Base-by-base conservation (phyloP, 305 asterid genomes). In the Coffea humblotiana region DNA sequence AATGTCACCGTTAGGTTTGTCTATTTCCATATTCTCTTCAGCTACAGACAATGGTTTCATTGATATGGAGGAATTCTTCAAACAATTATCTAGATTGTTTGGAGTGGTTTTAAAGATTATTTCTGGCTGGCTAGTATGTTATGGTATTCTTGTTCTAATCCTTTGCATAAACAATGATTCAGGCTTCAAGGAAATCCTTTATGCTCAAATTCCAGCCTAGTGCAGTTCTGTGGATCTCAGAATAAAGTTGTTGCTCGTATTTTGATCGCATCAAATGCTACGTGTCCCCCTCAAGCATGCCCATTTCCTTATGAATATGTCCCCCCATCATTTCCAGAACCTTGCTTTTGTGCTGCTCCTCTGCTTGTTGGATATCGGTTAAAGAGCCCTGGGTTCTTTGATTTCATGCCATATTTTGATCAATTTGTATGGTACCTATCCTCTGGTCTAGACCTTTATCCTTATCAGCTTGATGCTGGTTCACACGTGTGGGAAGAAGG, bases 171-270 rank as follows among this genome's bases (percentile, higher is more conserved):
- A 80, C 76, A 49, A 75, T 76, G 83, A 83, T 87, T 80, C 92
- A 96, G 99, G 87, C 95, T 96, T 86, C 84, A 81, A 83, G 98
- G 97, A 85, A 96, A 96, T 84, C 98, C 98, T 8, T 35, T 85
- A 19, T 96, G 99, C 82, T 77, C 82, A 48, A 84, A 74, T 78
- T 75, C 79, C 84, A 88, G 71, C 81, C 81, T 79, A 72, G 6
- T 0, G 23, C 71, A 15, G 79, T 84, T 86, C 75, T 94, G 99
- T 81, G 91, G 84, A 86, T 80, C 96, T 72, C 93, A 82, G 16
- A 82, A 86, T 3, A 90, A 82, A 72, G 87, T 81, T 66, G 88
- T 90, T 65, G 77, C 72, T 78, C 82, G 74, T 75, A 64, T 66
- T 83, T 13, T 84, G 58, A 83, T 79, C 65, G 54, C 80, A 78